Percentiles rank a stretch among this genome's conserved stretches.
Evolutionary conservation across 305 asterid genomes (phyloP).

Genomic region (Fraxinus sp.): DNA sequence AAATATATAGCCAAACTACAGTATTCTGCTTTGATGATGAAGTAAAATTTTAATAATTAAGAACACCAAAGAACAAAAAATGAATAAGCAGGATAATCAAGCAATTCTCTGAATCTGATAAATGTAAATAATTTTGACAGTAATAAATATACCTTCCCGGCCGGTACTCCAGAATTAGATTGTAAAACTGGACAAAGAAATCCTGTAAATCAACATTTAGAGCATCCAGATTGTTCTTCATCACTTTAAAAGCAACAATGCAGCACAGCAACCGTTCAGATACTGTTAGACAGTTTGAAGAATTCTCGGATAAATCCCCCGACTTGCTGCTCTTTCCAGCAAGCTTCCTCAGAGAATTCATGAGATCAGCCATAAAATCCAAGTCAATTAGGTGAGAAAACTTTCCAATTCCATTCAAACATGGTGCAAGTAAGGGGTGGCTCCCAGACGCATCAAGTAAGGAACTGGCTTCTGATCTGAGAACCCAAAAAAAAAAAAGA

Average conservation of each 20-base stretch:
- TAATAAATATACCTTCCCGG: conserved; percentile 71
- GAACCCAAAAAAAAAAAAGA: conserved; percentile 6
- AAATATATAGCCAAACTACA: neutral
- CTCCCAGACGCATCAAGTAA: conserved; percentile 44
- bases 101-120: neutral
- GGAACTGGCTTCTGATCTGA: conserved; percentile 54
- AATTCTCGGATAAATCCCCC: conserved; percentile 43
- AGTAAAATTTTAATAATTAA: neutral
- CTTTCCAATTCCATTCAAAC: conserved; percentile 85
- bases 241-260: conserved; percentile 88
- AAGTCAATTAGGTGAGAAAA: conserved; percentile 83
- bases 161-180: conserved; percentile 75
- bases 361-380: conserved; percentile 92
- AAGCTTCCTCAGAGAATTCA: conserved; percentile 75
- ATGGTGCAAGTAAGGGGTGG: conserved; percentile 84
- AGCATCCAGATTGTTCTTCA: conserved; percentile 90
- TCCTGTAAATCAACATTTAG: conserved; percentile 89
- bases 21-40: neutral
- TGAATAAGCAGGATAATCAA: conserved; percentile 5
- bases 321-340: conserved; percentile 53
- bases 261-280: conserved; percentile 85
- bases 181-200: conserved; percentile 78
- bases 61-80: neutral
- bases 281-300: conserved; percentile 53
- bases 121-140: neutral